phyloP scores from a whole-genome alignment of 345 rosid species.

The Bruguiera parviflora region DNA sequence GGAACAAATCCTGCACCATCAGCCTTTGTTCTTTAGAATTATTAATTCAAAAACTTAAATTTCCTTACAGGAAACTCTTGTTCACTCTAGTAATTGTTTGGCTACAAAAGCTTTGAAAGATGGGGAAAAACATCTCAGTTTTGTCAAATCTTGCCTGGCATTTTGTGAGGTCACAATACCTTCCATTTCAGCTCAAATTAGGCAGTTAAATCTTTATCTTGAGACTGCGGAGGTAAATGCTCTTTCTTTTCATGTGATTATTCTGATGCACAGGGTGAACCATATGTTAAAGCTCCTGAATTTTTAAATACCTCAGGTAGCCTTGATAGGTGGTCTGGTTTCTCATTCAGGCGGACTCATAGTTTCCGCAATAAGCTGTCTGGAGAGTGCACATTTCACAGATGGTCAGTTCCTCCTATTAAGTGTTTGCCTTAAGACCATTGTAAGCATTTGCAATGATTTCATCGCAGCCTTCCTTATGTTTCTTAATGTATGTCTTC shows the following conservation, averaged over 20 bases:
- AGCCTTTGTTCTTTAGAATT: conserved; percentile 1
- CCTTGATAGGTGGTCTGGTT: conserved; percentile 66
- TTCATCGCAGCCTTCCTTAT: neutral
- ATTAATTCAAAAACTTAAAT: conserved; percentile 13
- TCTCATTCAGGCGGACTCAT: conserved; percentile 75
- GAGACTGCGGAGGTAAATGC: conserved; percentile 81
- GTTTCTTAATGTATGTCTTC: neutral
- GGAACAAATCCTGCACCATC: neutral
- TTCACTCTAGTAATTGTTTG: conserved; percentile 73
- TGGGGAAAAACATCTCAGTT: conserved; percentile 40
- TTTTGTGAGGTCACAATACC: conserved; percentile 89
- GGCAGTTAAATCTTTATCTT: conserved; percentile 70
- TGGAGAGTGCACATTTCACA: conserved; percentile 39
- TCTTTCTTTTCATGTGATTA: conserved; percentile 23
- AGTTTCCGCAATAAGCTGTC: conserved; percentile 54
- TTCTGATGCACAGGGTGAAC: conserved; percentile 7
- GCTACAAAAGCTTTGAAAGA: conserved; percentile 60
- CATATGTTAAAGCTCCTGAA: conserved; percentile 17
- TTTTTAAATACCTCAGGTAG: conserved; percentile 52
- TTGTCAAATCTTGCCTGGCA: conserved; percentile 79
- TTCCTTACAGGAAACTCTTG: conserved; percentile 68
- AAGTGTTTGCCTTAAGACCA: neutral
- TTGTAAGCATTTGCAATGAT: neutral
- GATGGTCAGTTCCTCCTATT: conserved; percentile 51
- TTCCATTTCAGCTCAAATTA: conserved; percentile 46